Evolutionary conservation across 1,139 yeast genomes (phyloP).

Genomic region (Suhomyces bolitotheri): DNA sequence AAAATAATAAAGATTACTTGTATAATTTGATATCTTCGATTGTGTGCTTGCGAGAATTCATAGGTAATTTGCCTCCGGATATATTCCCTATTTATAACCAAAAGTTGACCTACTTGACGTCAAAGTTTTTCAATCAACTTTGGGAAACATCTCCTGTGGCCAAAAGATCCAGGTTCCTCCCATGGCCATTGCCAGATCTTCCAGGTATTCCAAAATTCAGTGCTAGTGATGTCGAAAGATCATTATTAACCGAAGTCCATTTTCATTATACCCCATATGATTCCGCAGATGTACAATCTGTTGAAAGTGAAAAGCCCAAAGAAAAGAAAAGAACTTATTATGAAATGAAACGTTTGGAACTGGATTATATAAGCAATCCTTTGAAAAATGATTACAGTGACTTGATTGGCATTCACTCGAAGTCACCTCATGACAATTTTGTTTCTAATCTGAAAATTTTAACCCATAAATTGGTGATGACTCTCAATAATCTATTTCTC

Average conservation of each 20-base stretch:
- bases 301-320: conserved; percentile 10
- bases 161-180: conserved; percentile 19
- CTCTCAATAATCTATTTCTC: conserved; percentile 34
- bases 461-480: conserved; percentile 40
- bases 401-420: conserved; percentile 56
- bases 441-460: conserved; percentile 26
- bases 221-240: conserved; percentile 74
- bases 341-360: conserved; percentile 62
- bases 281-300: conserved; percentile 32
- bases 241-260: conserved; percentile 75
- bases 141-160: conserved; percentile 26
- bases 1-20: conserved; percentile 46
- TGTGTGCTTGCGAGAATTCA: conserved; percentile 78
- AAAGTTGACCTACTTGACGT: conserved; percentile 59
- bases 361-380: conserved; percentile 69
- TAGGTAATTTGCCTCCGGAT: conserved; percentile 84
- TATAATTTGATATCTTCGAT: conserved; percentile 77
- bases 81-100: conserved; percentile 73
- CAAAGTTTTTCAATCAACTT: conserved; percentile 54
- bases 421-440: conserved; percentile 11
- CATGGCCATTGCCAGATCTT: conserved; percentile 84
- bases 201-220: conserved; percentile 62
- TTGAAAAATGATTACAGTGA: conserved; percentile 56
- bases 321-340: conserved; percentile 49
- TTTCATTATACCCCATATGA: conserved; percentile 60